A percentile compares a stretch with the other conserved stretches of the same genome.
Evolutionary conservation across 371 early-diverging fungal genomes (phyloP).

Genomic region (Lichtheimia hyalospora): DNA sequence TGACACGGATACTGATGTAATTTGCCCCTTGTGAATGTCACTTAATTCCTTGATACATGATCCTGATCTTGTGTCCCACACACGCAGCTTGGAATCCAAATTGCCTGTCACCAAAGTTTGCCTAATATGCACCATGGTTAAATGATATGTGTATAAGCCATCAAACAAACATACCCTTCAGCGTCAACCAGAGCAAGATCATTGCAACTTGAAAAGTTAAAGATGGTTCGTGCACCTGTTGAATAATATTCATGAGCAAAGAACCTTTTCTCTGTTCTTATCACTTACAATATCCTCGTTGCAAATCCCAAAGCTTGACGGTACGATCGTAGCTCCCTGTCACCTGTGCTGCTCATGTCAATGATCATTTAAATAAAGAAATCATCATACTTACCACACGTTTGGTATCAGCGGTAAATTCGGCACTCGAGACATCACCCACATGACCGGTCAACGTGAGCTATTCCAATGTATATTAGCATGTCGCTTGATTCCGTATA

Average conservation of each 20-base stretch:
- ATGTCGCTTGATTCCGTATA: neutral
- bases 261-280: neutral
- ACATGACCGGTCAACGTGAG: constrained; percentile 95
- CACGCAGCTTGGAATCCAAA: constrained; percentile 85
- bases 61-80: constrained; percentile 90
- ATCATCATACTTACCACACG: constrained; percentile 61
- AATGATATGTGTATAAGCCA: neutral
- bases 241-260: neutral
- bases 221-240: constrained; percentile 81
- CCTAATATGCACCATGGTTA: neutral
- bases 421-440: constrained; percentile 88
- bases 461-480: constrained; percentile 30
- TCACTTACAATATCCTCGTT: constrained; percentile 77
- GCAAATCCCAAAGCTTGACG: constrained; percentile 94
- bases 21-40: constrained; percentile 84
- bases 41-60: constrained; percentile 81
- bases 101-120: constrained; percentile 79
- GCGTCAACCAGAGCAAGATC: constrained; percentile 83
- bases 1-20: constrained; percentile 80
- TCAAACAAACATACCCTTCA: constrained; percentile 59
- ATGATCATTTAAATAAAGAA: neutral
- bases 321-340: constrained; percentile 96
- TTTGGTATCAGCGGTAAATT: constrained; percentile 78
- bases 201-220: constrained; percentile 93
- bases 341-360: constrained; percentile 41